Percentiles rank a stretch among this genome's conserved stretches.
Evolutionary conservation across 768 basidiomycete genomes (phyloP).

Genomic region (Suillus weaverae): DNA sequence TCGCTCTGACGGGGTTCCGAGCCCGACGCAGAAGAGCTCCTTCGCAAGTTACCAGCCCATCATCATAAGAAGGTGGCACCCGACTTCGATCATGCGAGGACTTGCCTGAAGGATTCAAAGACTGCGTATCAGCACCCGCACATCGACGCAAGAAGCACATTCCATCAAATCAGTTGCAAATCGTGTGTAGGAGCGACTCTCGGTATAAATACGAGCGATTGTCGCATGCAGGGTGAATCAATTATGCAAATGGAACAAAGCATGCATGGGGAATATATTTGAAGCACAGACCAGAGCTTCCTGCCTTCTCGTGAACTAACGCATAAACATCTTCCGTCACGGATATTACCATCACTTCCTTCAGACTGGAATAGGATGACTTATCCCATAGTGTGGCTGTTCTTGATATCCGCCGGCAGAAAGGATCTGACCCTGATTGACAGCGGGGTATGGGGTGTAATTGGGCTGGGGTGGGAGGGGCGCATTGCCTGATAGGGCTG

Average conservation of each 20-base stretch:
- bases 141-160: background rate
- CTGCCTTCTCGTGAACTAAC: background rate
- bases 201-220: background rate
- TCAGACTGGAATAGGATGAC: slow-evolving; percentile 6
- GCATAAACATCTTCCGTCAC: background rate
- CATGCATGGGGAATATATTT: background rate
- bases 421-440: slow-evolving; percentile 13
- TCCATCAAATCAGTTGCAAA: background rate
- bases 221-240: slow-evolving; percentile 1
- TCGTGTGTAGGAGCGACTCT: background rate
- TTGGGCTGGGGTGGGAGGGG: slow-evolving; percentile 20
- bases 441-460: slow-evolving; percentile 16
- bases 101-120: background rate
- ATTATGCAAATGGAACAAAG: background rate
- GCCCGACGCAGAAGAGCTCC: background rate
- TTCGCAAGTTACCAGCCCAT: background rate
- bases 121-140: background rate
- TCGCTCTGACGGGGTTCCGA: background rate
- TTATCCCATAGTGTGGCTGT: slow-evolving; percentile 3
- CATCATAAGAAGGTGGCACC: background rate
- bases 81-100: background rate
- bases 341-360: background rate
- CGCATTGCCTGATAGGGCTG: slow-evolving; percentile 3
- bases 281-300: background rate
- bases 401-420: slow-evolving; percentile 14